Base-by-base conservation (phyloP, 1,284 basidiomycete genomes). In the Athelia sp. region DNA sequence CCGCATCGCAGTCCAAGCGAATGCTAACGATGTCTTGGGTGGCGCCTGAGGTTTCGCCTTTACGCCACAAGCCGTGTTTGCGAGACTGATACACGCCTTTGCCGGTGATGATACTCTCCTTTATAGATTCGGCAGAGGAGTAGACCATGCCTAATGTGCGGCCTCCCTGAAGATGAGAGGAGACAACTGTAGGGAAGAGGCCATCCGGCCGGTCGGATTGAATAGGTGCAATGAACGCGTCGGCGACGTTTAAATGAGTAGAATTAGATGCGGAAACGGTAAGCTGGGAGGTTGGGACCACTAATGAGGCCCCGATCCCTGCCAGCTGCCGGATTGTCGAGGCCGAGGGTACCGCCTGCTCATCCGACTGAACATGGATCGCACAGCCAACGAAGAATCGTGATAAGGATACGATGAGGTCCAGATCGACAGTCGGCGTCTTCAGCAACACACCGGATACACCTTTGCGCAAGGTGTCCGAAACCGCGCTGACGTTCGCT, bases 41-140 rank as follows among this genome's bases (percentile, higher is more conserved):
- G 9, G 95, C 88, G 21, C 97, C 97, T 18, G 90, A 94, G 0
- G 94, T 97, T 68, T 93, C 95, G 21, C 97, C 97, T 68, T 99
- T 99, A 53, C 90, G 79, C 97, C 97, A 99, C 17, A 99, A 72
- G 8, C 95, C 95, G 62, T 95, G 92, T 61, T 94, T 94, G 55
- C 97, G 86, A 17, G 93, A 98, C 65, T 98, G 94, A 68, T 99
- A 99, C 34, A 97, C 88, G 23, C 96, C 97, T 60, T 87, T 88
- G 29, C 93, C 93, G 2, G 93, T 89, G 45, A 82, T 58, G 62
- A 99, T 93, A 56, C 89, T 90, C 65, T 95, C 90, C 53, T 81
- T 82, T 55, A 99, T 79, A 3, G 93, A 96, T 60, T 90, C 86
- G 44, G 68, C 62, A 13, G 97, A 99, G n/a, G 97, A 99, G 72